Evolutionary conservation across 108 stramenopile genomes (phyloP).

Genomic region (Skeletonema potamos): DNA sequence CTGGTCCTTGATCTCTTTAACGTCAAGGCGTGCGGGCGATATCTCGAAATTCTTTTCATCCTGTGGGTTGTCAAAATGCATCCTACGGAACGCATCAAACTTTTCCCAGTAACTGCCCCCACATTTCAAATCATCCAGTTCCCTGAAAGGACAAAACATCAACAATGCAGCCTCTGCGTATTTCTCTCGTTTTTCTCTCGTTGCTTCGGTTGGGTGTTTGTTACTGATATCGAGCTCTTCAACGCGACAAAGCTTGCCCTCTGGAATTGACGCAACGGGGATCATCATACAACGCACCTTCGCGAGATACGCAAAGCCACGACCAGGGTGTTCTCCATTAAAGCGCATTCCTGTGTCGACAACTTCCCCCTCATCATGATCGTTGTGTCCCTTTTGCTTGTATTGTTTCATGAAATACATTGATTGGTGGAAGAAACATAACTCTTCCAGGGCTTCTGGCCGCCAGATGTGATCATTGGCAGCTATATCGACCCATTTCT

Average conservation of each 20-base stretch:
- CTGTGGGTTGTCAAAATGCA: neutral
- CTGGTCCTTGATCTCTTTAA: neutral
- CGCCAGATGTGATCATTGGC: slow-evolving; percentile 21
- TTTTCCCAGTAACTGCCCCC: slow-evolving; percentile 15
- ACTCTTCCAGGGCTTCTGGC: neutral
- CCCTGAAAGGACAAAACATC: slow-evolving; percentile 28
- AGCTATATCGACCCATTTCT: slow-evolving; percentile 4
- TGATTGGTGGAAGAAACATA: slow-evolving; percentile 17
- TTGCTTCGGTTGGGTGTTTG: neutral
- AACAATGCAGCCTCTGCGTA: slow-evolving; percentile 32
- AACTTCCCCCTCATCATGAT: neutral
- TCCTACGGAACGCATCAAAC: neutral
- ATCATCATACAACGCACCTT: neutral
- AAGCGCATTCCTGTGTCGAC: neutral
- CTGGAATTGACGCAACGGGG: slow-evolving; percentile 12
- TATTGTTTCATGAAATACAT: slow-evolving; percentile 18
- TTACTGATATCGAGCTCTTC: slow-evolving; percentile 7
- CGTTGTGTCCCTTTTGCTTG: neutral
- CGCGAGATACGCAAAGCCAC: neutral
- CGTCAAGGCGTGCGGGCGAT: too few species aligned
- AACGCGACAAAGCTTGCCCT: slow-evolving; percentile 10
- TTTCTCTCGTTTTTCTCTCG: slow-evolving; percentile 14
- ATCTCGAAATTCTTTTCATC: neutral
- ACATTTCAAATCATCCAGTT: neutral
- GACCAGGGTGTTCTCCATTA: neutral